These are phyloP conservation scores for Gossypium trilobum DNA, from an alignment of 441 rosid species.

Conservation along the genomic window DNA sequence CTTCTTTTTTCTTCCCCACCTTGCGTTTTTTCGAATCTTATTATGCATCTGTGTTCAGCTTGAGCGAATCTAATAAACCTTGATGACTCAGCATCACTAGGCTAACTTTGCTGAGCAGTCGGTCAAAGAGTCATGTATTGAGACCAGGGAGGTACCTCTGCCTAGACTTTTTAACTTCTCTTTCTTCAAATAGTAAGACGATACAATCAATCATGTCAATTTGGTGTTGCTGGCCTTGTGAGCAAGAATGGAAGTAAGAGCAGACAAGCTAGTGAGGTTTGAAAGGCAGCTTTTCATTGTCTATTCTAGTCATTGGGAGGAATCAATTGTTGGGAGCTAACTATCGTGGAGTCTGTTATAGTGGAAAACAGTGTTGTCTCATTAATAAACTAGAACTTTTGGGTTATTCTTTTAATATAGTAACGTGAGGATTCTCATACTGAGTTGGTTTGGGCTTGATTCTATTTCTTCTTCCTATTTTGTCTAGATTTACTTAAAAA, in stretches of 20 bases:
- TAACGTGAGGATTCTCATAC: background rate
- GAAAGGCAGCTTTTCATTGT: background rate
- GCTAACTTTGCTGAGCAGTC: background rate
- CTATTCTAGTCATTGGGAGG: background rate
- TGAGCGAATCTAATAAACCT: background rate
- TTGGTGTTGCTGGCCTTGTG: background rate
- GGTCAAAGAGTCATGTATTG: background rate
- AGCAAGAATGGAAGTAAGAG: background rate
- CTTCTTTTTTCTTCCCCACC: background rate
- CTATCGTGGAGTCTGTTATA: slow-evolving; percentile 2
- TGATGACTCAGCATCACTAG: background rate
- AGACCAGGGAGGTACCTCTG: background rate
- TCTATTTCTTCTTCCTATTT: background rate
- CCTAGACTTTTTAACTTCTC: background rate
- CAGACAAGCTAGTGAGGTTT: background rate
- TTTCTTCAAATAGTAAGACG: background rate
- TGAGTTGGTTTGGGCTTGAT: slow-evolving; percentile 4
- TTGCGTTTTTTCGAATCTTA: background rate
- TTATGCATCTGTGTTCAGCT: background rate
- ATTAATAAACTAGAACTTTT: background rate
- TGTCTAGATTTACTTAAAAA: background rate
- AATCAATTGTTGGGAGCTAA: background rate
- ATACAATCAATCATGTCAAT: background rate
- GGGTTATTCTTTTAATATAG: background rate
- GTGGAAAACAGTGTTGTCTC: background rate